These are phyloP conservation scores for Colletotrichum sp. DNA, from an alignment of 2,329 filamentous ascomycete species.

Conservation along the genomic window DNA sequence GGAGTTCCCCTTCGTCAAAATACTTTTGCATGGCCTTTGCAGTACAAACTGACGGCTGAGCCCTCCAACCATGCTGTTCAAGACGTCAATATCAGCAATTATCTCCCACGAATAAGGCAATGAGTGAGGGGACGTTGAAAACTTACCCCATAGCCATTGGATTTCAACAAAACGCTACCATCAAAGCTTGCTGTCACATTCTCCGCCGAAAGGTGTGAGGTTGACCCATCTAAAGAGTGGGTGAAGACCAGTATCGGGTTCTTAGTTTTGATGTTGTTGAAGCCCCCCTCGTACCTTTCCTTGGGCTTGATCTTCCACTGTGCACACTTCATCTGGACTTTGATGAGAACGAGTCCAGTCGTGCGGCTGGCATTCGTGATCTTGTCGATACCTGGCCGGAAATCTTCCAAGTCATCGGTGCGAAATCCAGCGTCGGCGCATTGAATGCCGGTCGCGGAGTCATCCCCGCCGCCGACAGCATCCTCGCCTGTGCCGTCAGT, in stretches of 20 bases:
- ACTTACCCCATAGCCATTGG: not conserved
- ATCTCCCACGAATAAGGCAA: not conserved
- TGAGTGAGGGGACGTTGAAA: not conserved
- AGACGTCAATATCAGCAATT: not conserved
- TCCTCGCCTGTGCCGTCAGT: not conserved
- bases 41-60: not conserved
- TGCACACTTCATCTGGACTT: not conserved
- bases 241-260: not conserved
- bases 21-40: not conserved
- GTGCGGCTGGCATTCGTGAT: not conserved
- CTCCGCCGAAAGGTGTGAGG: not conserved
- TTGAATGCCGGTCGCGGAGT: not conserved
- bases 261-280: not conserved
- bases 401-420: not conserved
- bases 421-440: not conserved
- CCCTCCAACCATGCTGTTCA: not conserved
- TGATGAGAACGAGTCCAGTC: fast-evolving
- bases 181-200: not conserved
- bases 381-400: not conserved
- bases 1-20: not conserved
- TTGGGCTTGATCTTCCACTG: not conserved
- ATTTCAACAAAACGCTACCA: not conserved
- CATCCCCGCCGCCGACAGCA: not conserved
- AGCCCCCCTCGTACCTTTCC: not conserved
- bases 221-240: not conserved